phyloP scores from a whole-genome alignment of 148 eudicot genomes.

The Vaccinium darrowii region DNA sequence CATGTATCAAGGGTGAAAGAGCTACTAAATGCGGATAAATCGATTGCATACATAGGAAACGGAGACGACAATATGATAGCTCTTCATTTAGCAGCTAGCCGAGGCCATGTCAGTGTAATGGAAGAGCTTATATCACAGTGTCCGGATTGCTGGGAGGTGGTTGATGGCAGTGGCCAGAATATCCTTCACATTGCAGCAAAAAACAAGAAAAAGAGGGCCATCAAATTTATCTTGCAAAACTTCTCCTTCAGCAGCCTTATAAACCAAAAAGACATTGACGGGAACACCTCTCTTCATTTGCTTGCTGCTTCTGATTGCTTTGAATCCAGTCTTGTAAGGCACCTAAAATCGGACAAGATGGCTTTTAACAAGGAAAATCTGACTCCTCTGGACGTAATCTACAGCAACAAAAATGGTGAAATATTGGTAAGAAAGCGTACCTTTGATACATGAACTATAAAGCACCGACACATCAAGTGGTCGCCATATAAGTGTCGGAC shows the following conservation, averaged over 20 bases:
- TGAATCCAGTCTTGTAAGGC: background rate
- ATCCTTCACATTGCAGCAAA: background rate
- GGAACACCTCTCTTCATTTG: background rate
- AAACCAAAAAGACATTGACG: background rate
- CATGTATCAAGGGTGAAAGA: background rate
- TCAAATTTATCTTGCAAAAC: background rate
- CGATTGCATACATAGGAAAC: background rate
- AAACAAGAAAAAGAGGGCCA: background rate
- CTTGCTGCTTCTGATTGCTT: slow-evolving; percentile 9
- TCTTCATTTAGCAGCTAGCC: slow-evolving; percentile 7
- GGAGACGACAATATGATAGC: background rate
- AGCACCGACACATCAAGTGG: background rate
- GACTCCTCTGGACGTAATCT: background rate
- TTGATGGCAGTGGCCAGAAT: background rate
- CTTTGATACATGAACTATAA: background rate
- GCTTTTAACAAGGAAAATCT: background rate
- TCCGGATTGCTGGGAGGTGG: background rate
- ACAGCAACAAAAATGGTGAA: background rate
- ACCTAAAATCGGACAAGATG: background rate
- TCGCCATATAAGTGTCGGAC: background rate
- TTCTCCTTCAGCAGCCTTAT: background rate
- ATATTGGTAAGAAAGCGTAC: background rate
- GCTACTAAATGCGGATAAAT: background rate
- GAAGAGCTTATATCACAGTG: background rate
- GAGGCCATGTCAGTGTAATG: background rate